Evolutionary conservation across 2,329 filamentous ascomycete genomes (phyloP).

Genomic region (Fusarium sp.): DNA sequence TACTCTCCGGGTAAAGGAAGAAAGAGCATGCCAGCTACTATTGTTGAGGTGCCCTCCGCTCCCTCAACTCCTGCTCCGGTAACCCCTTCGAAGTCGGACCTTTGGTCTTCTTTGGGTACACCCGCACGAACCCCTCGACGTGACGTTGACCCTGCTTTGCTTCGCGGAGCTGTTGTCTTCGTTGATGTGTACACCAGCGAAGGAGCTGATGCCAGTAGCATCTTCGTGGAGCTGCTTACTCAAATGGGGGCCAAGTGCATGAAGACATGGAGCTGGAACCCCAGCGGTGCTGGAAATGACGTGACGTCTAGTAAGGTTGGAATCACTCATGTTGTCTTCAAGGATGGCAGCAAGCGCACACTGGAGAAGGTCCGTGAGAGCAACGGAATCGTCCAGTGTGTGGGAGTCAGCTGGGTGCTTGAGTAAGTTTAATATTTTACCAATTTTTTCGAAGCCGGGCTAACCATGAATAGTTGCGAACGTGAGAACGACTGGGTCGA

Average conservation of each 20-base stretch:
- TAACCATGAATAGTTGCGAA: constrained; percentile 72
- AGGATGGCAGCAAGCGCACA: constrained; percentile 85
- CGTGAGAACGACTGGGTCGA: constrained; percentile 82
- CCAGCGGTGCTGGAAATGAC: constrained; percentile 56
- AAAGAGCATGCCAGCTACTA: constrained; percentile 43
- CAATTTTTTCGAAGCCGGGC: constrained; percentile 5
- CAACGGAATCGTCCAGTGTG: constrained; percentile 82
- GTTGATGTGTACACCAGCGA: constrained; percentile 88
- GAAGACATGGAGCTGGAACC: constrained; percentile 81
- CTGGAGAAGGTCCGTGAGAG: constrained; percentile 83
- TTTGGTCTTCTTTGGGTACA: constrained; percentile 68
- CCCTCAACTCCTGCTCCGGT: constrained; percentile 52
- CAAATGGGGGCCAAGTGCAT: constrained; percentile 87
- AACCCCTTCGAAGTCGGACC: constrained; percentile 63
- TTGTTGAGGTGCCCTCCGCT: constrained; percentile 42
- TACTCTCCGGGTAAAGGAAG: constrained; percentile 65
- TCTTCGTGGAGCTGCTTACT: constrained; percentile 82
- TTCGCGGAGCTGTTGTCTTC: constrained; percentile 81
- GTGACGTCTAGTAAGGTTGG: constrained; percentile 68
- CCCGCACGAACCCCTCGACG: constrained; percentile 69
- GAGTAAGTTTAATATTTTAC: constrained; percentile 71
- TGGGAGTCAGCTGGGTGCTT: constrained; percentile 89
- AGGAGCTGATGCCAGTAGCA: constrained; percentile 82
- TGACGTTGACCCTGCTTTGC: constrained; percentile 65
- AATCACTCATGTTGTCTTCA: constrained; percentile 91